Evolutionary conservation across 106 monocot genomes (phyloP).

Genomic region (Dactylorhiza incarnata): DNA sequence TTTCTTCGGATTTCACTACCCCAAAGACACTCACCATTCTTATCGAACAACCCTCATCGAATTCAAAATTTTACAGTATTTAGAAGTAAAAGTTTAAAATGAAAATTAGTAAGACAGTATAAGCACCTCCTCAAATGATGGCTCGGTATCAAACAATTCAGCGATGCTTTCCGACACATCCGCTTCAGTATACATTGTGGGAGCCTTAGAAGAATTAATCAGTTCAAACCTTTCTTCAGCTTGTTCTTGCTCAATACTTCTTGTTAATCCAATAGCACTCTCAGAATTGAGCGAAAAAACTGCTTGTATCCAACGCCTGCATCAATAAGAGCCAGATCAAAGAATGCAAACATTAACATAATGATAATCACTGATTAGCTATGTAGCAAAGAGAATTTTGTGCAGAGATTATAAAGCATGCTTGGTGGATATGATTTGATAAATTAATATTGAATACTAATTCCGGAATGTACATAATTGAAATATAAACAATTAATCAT

Average conservation of each 20-base stretch:
- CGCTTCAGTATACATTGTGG: slow-evolving; percentile 24
- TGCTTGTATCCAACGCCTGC: slow-evolving; percentile 96
- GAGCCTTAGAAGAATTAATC: slow-evolving; percentile 4
- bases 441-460: neutral
- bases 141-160: slow-evolving; percentile 45
- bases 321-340: neutral
- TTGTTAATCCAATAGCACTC: neutral
- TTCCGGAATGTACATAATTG: neutral
- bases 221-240: neutral
- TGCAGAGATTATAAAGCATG: neutral
- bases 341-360: neutral
- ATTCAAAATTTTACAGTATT: neutral
- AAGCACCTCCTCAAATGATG: slow-evolving; percentile 66
- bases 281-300: slow-evolving; percentile 26
- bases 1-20: too few species aligned
- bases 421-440: neutral
- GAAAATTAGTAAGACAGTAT: neutral
- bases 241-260: slow-evolving; percentile 9
- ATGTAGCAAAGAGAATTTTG: neutral
- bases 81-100: neutral
- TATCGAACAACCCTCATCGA: too few species aligned
- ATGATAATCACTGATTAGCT: neutral
- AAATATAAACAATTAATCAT: neutral
- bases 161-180: slow-evolving; percentile 56
- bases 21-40: too few species aligned